phyloP scores from a whole-genome alignment of 2,329 filamentous ascomycete species.

The Diatrype stigma region DNA sequence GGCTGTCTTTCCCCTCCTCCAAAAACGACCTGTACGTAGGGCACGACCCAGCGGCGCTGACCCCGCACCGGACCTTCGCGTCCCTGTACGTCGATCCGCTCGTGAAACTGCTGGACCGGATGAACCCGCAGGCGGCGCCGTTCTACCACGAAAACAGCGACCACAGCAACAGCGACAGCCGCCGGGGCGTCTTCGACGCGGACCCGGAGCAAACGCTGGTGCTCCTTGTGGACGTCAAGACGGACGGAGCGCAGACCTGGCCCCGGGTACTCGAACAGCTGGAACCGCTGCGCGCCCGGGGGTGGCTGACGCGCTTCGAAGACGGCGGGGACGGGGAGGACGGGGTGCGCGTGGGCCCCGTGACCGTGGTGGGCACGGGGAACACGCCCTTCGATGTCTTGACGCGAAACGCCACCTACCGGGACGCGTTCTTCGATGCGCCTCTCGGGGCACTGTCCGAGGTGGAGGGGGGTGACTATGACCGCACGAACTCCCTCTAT shows the following conservation, averaged over 20 bases:
- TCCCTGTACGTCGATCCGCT: constrained; percentile 64
- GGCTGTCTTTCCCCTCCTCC: too few relatives aligned
- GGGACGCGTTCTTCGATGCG: constrained; percentile 65
- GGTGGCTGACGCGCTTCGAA: constrained; percentile 53
- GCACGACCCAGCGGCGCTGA: constrained; percentile 53
- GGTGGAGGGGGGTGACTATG: constrained; percentile 33
- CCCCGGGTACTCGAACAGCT: constrained; percentile 51
- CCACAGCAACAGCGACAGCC: constrained; percentile 28
- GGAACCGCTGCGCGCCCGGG: constrained; percentile 51
- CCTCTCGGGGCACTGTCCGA: constrained; percentile 43
- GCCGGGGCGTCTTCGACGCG: constrained; percentile 53
- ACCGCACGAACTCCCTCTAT: constrained; percentile 53
- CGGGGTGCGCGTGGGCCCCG: constrained; percentile 46
- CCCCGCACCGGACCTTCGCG: constrained; percentile 52
- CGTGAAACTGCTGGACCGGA: constrained; percentile 49
- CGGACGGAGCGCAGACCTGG: constrained; percentile 46
- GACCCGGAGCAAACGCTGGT: constrained; percentile 51
- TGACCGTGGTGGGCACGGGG: constrained; percentile 68
- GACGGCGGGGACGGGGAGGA: constrained; percentile 46
- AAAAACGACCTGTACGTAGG: constrained; percentile 56
- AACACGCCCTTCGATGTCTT: constrained; percentile 56
- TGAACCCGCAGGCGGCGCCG: constrained; percentile 45
- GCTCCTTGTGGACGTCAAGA: constrained; percentile 69
- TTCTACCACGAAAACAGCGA: constrained; percentile 27
- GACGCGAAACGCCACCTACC: constrained; percentile 46